phyloP scores from a whole-genome alignment of 2,329 filamentous ascomycete species.

The Aspergillus chevalieri region DNA sequence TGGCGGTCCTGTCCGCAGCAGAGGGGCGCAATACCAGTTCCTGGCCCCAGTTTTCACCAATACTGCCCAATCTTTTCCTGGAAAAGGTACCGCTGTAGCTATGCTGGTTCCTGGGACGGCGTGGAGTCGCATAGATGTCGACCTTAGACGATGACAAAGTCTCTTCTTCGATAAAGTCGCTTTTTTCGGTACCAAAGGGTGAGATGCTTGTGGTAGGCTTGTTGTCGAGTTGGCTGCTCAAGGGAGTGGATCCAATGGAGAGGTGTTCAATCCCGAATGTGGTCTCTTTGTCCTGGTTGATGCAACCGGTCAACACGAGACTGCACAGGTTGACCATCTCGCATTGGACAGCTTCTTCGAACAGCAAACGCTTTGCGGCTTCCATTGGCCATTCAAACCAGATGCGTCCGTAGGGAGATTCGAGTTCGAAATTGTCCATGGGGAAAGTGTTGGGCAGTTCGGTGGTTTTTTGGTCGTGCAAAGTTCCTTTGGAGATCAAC shows the following conservation, averaged over 20 bases:
- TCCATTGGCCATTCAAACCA: slow-evolving; percentile 23
- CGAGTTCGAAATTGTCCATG: slow-evolving; percentile 6
- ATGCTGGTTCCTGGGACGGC: slow-evolving; percentile 10
- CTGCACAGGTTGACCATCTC: slow-evolving; percentile 17
- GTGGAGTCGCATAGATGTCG: slow-evolving; percentile 7
- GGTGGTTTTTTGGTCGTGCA: slow-evolving; percentile 1
- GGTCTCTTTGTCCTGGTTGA: slow-evolving; percentile 7
- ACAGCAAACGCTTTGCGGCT: slow-evolving; percentile 10
- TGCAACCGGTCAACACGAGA: slow-evolving; percentile 17
- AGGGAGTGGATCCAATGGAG: slow-evolving; percentile 1
- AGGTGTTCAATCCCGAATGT: not conserved
- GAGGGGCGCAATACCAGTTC: slow-evolving; percentile 9
- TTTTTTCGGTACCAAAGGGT: slow-evolving; percentile 1
- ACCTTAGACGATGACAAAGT: slow-evolving; percentile 1
- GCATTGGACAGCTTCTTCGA: slow-evolving; percentile 16
- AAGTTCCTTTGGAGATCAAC: slow-evolving; percentile 17
- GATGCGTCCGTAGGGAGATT: slow-evolving; percentile 22
- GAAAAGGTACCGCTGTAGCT: not conserved
- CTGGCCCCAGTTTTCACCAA: slow-evolving; percentile 7
- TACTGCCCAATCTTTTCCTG: not conserved
- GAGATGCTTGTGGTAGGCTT: slow-evolving; percentile 2
- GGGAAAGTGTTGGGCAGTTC: slow-evolving; percentile 17
- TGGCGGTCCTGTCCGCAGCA: not conserved
- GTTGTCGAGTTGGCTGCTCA: not conserved
- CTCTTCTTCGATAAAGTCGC: slow-evolving; percentile 1